These are phyloP conservation scores for Yarrowia osloensis DNA, from an alignment of 805 yeast genomes.

Conservation along the genomic window DNA sequence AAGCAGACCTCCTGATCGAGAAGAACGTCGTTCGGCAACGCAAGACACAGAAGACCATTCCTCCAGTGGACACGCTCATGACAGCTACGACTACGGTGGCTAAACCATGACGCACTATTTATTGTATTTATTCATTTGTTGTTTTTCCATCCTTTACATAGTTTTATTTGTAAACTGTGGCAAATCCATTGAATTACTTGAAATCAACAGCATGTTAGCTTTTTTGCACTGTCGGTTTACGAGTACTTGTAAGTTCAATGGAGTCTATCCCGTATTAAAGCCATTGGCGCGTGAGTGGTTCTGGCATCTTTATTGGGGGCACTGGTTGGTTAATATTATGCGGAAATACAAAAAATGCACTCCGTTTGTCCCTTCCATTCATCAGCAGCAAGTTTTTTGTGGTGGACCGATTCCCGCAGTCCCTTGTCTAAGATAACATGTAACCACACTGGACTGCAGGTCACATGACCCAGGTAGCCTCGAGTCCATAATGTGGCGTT, in stretches of 20 bases:
- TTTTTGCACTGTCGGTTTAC: too few relatives aligned
- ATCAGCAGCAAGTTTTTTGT: neutral
- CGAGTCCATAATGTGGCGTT: neutral
- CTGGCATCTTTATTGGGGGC: neutral
- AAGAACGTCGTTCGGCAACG: neutral
- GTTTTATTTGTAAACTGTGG: too few relatives aligned
- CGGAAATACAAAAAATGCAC: too few relatives aligned
- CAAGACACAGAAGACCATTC: neutral
- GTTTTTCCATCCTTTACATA: neutral
- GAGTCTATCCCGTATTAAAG: neutral
- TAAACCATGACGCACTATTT: neutral
- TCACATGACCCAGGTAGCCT: neutral
- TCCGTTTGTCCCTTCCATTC: neutral
- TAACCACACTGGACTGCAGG: neutral
- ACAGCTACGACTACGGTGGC: neutral
- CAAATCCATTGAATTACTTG: too few relatives aligned
- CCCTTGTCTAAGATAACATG: slow-evolving; percentile 3
- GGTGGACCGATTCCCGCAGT: neutral
- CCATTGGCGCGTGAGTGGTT: slow-evolving; percentile 3
- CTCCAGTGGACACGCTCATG: neutral
- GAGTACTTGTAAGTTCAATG: neutral
- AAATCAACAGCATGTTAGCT: too few relatives aligned
- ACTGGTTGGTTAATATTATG: neutral
- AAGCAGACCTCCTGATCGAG: neutral
- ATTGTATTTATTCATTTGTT: neutral